Percentiles rank a stretch among this genome's conserved stretches.
These are phyloP conservation scores for Kregervanrija delftensis DNA, from an alignment of 805 yeast species.

Conservation along the genomic window DNA sequence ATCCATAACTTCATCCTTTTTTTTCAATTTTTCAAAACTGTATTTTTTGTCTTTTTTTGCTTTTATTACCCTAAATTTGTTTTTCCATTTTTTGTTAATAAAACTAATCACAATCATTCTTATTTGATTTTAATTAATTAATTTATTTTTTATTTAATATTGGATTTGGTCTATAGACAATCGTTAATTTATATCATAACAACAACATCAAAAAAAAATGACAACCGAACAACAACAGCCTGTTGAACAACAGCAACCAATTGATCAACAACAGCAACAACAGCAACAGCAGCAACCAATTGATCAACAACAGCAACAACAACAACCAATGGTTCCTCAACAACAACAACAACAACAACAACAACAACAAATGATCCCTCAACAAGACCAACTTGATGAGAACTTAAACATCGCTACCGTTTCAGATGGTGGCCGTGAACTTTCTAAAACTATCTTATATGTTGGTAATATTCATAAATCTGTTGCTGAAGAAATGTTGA, in stretches of 20 bases:
- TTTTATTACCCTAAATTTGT: no score
- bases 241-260: background rate
- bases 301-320: background rate
- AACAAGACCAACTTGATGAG: background rate
- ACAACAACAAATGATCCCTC: background rate
- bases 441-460: conserved; percentile 64
- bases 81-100: no score
- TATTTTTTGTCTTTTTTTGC: no score
- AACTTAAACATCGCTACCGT: conserved; percentile 54
- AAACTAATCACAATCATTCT: background rate
- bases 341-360: background rate
- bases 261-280: conserved; percentile 1
- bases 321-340: background rate
- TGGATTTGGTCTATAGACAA: background rate
- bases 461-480: conserved; percentile 68
- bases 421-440: conserved; percentile 73
- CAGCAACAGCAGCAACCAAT: background rate
- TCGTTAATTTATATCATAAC: background rate
- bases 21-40: no score
- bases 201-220: conserved; percentile 1
- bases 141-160: background rate
- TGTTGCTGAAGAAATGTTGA: conserved; percentile 56
- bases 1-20: no score
- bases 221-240: conserved; percentile 5
- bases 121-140: background rate